Evolutionary conservation across 768 basidiomycete genomes (phyloP), one percentile per base, ranked within the genome.

Genomic region (Pisolithus microcarpus): DNA sequence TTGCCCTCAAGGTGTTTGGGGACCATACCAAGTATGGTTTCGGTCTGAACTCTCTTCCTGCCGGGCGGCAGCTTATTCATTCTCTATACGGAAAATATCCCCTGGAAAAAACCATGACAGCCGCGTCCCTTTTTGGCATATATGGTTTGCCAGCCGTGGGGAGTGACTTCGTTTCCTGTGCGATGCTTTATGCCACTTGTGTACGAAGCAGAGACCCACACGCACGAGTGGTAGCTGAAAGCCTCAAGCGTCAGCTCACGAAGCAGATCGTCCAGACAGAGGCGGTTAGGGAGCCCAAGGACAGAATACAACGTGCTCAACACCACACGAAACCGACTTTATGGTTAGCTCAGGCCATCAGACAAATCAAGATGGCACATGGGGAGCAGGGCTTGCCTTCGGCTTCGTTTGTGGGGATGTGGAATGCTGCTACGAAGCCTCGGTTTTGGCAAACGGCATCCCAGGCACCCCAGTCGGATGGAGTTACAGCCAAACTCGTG

Each of bases 21-120:
- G 68, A 86, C 59, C 82, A 75, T 51, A 70, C 80, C 13, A 81
- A 80, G 60, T 84, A 85, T 62, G 75, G 77, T 46, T 56, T 86
- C 16, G 62, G 69, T 19, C 70, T 86, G 13, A 50, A 57, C 7
- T 75, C 78, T 3, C 66, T 78, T 9, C 55, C 68, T 0, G 79
- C 75, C 2, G 84, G 75, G 0, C 82, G 76, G 4, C 74, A 72
- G 38, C 75, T 87, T 42, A 61, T 85, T 1, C 78, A 85, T 52
- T 72, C 80, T 1, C 68, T 85, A 3, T 76, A 79, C 58, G 52
- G 64, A 44, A 58, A 70, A 16, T 62, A 75, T 52, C 74, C 80
- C 1, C 62, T 84, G 19, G 65, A 75, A 18, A 67, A 78, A 52
- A 61, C 72, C 38, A 70, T 83, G 47, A 63, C 78, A 1, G 73